Conservation (phyloP, 2,329 filamentous ascomycete genomes). For the Claviceps purpurea region DNA sequence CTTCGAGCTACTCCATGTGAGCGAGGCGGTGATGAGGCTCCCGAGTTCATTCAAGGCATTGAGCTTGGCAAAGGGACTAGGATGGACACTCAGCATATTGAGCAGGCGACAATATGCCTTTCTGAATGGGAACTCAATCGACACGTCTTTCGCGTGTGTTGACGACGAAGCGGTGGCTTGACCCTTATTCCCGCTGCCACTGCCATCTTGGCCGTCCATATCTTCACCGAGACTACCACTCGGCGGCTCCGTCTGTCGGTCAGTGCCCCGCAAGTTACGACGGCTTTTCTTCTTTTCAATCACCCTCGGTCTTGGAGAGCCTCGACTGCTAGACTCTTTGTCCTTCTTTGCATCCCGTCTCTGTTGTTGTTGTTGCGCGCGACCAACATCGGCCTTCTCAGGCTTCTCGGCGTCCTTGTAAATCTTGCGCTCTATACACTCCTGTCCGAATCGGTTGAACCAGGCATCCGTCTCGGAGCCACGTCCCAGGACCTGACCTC, state of each 20-base stretch:
- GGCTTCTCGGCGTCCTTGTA: too few relatives aligned
- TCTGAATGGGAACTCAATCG: slow-evolving; percentile 60
- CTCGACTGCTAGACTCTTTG: slow-evolving; percentile 28
- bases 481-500: slow-evolving; percentile 69
- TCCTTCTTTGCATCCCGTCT: slow-evolving; percentile 25
- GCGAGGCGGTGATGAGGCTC: slow-evolving; percentile 63
- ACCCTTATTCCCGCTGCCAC: slow-evolving; percentile 7
- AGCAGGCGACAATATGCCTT: slow-evolving; percentile 69
- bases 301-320: slow-evolving; percentile 33
- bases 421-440: slow-evolving; percentile 46
- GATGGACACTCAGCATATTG: slow-evolving; percentile 76
- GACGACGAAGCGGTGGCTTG: background rate
- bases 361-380: slow-evolving; percentile 28
- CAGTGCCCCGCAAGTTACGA: slow-evolving; percentile 42
- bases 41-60: slow-evolving; percentile 73
- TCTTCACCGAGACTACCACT: slow-evolving; percentile 28
- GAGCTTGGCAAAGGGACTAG: slow-evolving; percentile 78
- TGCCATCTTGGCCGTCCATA: slow-evolving; percentile 10
- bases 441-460: slow-evolving; percentile 57
- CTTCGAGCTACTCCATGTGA: slow-evolving; percentile 27
- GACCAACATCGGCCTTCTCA: slow-evolving; percentile 35
- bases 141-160: background rate
- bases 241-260: slow-evolving; percentile 24
- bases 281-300: slow-evolving; percentile 58
- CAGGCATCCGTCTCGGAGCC: slow-evolving; percentile 90